phyloP scores from a whole-genome alignment of 306 rosid species.

The Cicer bijugum region DNA sequence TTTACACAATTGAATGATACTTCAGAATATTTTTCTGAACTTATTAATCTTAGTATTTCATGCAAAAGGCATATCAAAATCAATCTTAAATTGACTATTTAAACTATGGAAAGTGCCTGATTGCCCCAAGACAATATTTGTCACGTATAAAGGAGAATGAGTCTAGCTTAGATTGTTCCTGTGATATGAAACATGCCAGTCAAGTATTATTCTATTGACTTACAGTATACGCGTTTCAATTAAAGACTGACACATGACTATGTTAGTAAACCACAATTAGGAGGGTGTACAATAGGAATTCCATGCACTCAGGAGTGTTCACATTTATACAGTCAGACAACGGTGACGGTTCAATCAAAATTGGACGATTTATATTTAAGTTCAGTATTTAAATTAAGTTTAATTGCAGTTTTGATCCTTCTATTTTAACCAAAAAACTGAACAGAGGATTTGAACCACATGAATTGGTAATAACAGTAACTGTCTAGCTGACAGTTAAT shows the following conservation, averaged over 20 bases:
- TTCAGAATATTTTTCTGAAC: too few species aligned
- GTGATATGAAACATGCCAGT: slow-evolving; percentile 27
- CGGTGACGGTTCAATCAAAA: too few species aligned
- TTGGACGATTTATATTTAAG: too few species aligned
- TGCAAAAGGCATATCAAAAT: slow-evolving; percentile 18
- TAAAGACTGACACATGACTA: not conserved
- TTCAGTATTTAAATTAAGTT: too few species aligned
- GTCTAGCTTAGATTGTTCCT: slow-evolving; percentile 13
- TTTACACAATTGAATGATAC: too few species aligned
- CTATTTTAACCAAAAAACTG: not conserved
- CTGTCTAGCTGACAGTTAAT: slow-evolving; percentile 1
- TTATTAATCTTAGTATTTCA: slow-evolving; percentile 22
- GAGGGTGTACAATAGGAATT: not conserved
- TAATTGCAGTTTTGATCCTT: too few species aligned
- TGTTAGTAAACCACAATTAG: slow-evolving; percentile 4
- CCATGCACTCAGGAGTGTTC: too few species aligned
- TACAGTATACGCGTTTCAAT: not conserved
- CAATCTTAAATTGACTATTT: not conserved
- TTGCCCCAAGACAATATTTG: slow-evolving; percentile 10
- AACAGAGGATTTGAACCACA: slow-evolving; percentile 1
- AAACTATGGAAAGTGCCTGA: not conserved
- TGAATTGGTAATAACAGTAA: not conserved
- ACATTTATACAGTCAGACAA: too few species aligned
- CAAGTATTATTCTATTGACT: slow-evolving; percentile 14
- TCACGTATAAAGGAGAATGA: slow-evolving; percentile 4